Evolutionary conservation across 2,329 filamentous ascomycete genomes (phyloP), one percentile per base, ranked within the genome.

Genomic region (Paraconiothyrium brasiliense): DNA sequence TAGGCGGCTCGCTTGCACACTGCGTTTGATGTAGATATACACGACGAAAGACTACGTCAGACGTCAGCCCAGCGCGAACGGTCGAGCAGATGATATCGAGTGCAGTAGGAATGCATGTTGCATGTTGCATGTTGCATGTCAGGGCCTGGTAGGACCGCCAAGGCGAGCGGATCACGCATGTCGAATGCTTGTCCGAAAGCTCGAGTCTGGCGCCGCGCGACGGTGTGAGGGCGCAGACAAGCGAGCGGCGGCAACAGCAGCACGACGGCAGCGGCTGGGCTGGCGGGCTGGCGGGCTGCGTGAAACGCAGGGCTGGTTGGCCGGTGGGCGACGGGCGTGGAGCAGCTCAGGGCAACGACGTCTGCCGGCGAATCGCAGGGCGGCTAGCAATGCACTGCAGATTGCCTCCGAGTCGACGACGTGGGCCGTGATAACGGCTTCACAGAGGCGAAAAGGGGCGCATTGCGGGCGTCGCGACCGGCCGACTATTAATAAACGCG

Each of bases 311-410:
- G 62, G 22, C 60, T 58, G 61, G 67, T 65, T 67, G 67, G 67
- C 64, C 63, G 59, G 46, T 67, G 67, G 67, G 63, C 63, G 59
- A 43, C 44, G 58, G 48, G 35, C n/a, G 55, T 44, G 55, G 46
- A 48, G 32, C 35, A 20, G 16, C 41, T 43, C 46, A 55, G 66
- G 65, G 59, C 60, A 50, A 51, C 58, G 58, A 59, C 10, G 59
- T 58, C 56, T 44, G 60, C 57, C 37, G 58, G 63, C 68, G 66
- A 68, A 67, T 67, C 54, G 68, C 67, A 67, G 66, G 60, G 60
- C 57, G 54, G 48, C 51, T 49, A 52, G 46, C 59, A 62, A 61
- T 44, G 20, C 35, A 57, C 51, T 55, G 58, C 57, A 65, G 51
- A 58, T 64, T 65, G 69, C 67, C 60, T 65, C 63, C 51, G 58